These are phyloP conservation scores for Lodderomyces orthopsilosis DNA, from an alignment of 1,139 yeast genomes.

Conservation along the genomic window DNA sequence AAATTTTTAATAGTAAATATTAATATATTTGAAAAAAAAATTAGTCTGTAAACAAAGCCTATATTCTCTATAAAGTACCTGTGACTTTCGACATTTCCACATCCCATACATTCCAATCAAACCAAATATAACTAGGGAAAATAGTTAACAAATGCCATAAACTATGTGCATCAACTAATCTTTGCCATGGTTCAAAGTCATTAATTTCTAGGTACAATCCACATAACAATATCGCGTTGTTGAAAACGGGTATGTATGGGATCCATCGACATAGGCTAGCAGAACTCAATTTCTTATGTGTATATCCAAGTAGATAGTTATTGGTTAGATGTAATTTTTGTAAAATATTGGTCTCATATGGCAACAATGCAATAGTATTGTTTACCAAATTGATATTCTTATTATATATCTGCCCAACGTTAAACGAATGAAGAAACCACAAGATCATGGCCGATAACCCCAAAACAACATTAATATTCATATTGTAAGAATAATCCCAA, in stretches of 20 bases:
- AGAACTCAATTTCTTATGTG: background rate
- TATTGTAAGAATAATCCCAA: constrained; percentile 46
- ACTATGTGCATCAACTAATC: constrained; percentile 42
- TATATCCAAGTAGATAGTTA: constrained; percentile 9
- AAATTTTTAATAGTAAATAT: too few relatives aligned
- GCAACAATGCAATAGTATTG: constrained; percentile 39
- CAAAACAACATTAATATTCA: constrained; percentile 30
- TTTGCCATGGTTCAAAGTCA: constrained; percentile 35
- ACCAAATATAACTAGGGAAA: constrained; percentile 44
- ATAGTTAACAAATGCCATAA: constrained; percentile 47
- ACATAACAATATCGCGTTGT: constrained; percentile 32
- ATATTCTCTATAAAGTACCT: constrained; percentile 4
- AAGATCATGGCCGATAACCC: constrained; percentile 32
- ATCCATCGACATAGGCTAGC: constrained; percentile 13
- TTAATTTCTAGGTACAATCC: constrained; percentile 39
- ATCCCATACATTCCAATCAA: constrained; percentile 53
- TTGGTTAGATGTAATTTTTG: constrained; percentile 30
- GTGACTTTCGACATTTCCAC: constrained; percentile 32
- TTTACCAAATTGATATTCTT: constrained; percentile 26
- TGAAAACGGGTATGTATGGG: constrained; percentile 36
- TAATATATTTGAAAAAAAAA: too few relatives aligned
- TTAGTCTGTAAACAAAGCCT: too few relatives aligned
- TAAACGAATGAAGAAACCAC: constrained; percentile 36
- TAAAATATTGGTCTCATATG: constrained; percentile 39
- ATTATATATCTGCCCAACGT: constrained; percentile 19